These are phyloP conservation scores for Oryza glaberrima DNA, from an alignment of 176 grass and related monocot genomes.

Conservation along the genomic window DNA sequence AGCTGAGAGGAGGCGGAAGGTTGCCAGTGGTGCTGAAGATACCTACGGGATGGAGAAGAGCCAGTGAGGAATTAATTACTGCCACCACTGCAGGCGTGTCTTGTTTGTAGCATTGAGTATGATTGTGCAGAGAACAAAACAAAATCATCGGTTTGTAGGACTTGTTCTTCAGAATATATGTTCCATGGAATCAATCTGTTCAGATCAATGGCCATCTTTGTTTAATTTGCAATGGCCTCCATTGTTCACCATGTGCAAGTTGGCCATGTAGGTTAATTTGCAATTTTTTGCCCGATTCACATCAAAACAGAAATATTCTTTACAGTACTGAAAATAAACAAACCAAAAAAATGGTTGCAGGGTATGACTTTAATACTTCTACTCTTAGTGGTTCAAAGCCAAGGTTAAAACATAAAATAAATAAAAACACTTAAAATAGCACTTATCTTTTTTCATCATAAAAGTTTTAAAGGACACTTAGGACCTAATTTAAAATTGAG, in stretches of 20 bases:
- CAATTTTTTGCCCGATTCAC: neutral
- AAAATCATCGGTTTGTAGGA: slow-evolving; percentile 6
- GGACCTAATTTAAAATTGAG: too few species aligned
- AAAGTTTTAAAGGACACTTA: too few species aligned
- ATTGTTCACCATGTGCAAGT: neutral
- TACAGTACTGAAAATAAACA: neutral
- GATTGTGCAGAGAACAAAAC: neutral
- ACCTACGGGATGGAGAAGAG: slow-evolving; percentile 75
- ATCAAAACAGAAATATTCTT: neutral
- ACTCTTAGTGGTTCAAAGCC: too few species aligned
- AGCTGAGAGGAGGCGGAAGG: slow-evolving; percentile 77
- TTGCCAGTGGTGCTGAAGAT: slow-evolving; percentile 87
- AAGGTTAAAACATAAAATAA: too few species aligned
- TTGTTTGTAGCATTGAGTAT: slow-evolving; percentile 7
- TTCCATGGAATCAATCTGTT: slow-evolving; percentile 11
- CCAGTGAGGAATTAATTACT: slow-evolving; percentile 27
- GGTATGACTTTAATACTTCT: too few species aligned
- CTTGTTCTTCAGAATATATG: slow-evolving; percentile 8
- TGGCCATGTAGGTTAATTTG: neutral
- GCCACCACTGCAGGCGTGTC: neutral
- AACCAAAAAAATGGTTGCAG: too few species aligned
- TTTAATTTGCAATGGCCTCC: too few species aligned
- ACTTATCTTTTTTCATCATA: too few species aligned
- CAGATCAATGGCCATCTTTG: neutral
- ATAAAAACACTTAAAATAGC: too few species aligned